Percentiles rank a stretch among this genome's conserved stretches.
These are phyloP conservation scores for Candida xyloterini DNA, from an alignment of 805 yeast genomes.

Conservation along the genomic window DNA sequence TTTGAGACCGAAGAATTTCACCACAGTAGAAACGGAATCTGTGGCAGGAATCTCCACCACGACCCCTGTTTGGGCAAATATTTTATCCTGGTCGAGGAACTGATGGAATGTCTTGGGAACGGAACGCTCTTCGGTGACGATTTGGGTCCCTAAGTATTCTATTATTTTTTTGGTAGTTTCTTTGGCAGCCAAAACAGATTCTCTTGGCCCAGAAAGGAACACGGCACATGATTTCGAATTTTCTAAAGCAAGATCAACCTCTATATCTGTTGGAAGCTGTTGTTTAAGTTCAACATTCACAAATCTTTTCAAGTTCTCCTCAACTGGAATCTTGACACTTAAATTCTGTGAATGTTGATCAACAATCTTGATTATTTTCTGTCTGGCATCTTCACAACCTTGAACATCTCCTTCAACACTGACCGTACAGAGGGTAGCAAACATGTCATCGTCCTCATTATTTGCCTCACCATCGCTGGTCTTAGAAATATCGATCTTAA, in stretches of 20 bases:
- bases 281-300: constrained; percentile 29
- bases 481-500: constrained; percentile 65
- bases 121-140: constrained; percentile 52
- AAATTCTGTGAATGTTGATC: constrained; percentile 66
- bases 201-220: constrained; percentile 68
- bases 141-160: constrained; percentile 40
- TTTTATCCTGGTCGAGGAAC: constrained; percentile 55
- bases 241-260: constrained; percentile 27
- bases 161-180: constrained; percentile 46
- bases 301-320: constrained; percentile 43
- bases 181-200: constrained; percentile 54
- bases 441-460: constrained; percentile 54
- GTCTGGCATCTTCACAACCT: constrained; percentile 73
- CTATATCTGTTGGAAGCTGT: constrained; percentile 26
- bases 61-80: constrained; percentile 54
- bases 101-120: constrained; percentile 71
- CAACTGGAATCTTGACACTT: constrained; percentile 47
- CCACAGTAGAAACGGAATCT: constrained; percentile 42
- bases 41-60: constrained; percentile 51
- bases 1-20: constrained; percentile 61
- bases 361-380: constrained; percentile 67
- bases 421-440: constrained; percentile 58
- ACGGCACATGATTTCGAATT: constrained; percentile 42
- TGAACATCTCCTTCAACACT: constrained; percentile 80
- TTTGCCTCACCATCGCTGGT: constrained; percentile 16